These are phyloP conservation scores for Alternaria sp. DNA, from an alignment of 2,329 filamentous ascomycete genomes.

Conservation along the genomic window DNA sequence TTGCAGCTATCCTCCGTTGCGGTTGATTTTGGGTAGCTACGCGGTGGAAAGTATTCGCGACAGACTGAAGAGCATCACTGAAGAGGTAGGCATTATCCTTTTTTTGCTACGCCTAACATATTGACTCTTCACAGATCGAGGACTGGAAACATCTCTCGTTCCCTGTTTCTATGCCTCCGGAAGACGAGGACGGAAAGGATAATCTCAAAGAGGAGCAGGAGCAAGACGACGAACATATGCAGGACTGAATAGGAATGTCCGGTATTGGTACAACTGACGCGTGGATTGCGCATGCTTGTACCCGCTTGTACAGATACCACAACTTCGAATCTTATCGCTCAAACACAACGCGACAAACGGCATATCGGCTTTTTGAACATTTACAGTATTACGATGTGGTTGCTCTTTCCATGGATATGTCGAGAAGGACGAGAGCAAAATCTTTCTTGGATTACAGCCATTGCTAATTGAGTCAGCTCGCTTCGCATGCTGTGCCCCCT, in stretches of 20 bases:
- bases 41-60: conserved; percentile 96
- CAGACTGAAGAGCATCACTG: conserved; percentile 84
- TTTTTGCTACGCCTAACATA: too few relatives aligned
- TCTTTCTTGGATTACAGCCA: background rate
- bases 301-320: background rate
- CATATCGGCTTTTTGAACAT: background rate
- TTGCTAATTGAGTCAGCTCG: background rate
- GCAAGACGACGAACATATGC: conserved; percentile 32
- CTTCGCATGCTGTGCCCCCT: conserved; percentile 1
- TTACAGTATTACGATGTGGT: background rate
- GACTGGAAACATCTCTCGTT: conserved; percentile 38
- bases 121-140: conserved; percentile 25
- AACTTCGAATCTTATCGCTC: background rate
- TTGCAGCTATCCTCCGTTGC: conserved; percentile 88
- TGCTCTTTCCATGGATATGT: background rate
- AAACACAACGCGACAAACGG: background rate
- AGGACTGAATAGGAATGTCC: conserved; percentile 20
- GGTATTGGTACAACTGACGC: background rate
- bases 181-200: conserved; percentile 25
- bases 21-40: conserved; percentile 88
- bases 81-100: conserved; percentile 68
- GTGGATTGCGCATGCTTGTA: background rate
- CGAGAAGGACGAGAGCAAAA: too few relatives aligned
- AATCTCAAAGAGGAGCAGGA: conserved; percentile 28
- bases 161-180: conserved; percentile 21